Evolutionary conservation across 257 asterid species (phyloP), one percentile per base, ranked within the genome.

Genomic region (Plantago elongata): DNA sequence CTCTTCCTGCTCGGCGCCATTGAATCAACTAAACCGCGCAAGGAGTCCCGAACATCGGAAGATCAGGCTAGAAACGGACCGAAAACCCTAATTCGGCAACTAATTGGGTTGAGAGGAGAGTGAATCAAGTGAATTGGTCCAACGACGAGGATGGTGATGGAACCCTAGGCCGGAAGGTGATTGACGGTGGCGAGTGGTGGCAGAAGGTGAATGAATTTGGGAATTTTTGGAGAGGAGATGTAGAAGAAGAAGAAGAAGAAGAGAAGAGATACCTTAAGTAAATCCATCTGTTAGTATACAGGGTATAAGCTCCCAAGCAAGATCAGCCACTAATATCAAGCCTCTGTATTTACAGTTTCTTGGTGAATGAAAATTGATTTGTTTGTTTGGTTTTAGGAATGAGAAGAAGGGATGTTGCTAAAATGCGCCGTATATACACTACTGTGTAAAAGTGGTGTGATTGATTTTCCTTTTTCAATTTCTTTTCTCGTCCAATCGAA

Each of bases 1-100:
- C 73, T 90, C 52, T 83, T 83, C 58, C 98, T 75, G 72, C 78
- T 81, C 10, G 97, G 96, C 59, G 93, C 96, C 97, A 90, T 90
- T 57, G 22, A 56, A 67, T 56, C 16, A 40, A 65, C 76, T 62
- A 18, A 51, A 70, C 63, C 69, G 54, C 45, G 64, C 65, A 57
- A 64, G n/a, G 45, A 71, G 15, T 17, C 59, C 38, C 70, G 50
- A 84, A 76, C 95, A 87, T 84, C 80, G 77, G 74, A 82, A 66
- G 71, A 73, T 65, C 75, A 61, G 74, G 54, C 16, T 63, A 56
- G 61, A 48, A 7, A 7, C 64, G 22, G 9, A 45, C 12, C 8
- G 61, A 51, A 74, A 79, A 72, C 77, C 78, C 81, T 70, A 81
- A 72, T 15, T 17, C 15, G 42, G 7, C 17, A 6, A 37, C 11